A percentile compares a stretch with the other conserved stretches of the same genome.
These are phyloP conservation scores for Blastobotrys indianensis DNA, from an alignment of 1,139 yeast species.

Conservation along the genomic window DNA sequence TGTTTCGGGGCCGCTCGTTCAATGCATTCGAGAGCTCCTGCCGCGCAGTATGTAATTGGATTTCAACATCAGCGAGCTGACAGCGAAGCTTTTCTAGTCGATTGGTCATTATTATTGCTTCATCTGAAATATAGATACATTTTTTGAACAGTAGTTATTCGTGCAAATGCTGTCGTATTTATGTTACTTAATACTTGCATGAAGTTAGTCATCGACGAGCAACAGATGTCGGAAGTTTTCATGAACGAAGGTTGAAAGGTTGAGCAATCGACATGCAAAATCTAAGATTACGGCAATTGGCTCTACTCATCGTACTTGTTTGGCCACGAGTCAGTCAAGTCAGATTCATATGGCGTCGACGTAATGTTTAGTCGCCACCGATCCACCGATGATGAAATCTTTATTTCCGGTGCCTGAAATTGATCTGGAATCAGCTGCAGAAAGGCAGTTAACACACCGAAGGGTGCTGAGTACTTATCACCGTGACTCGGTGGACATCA, in stretches of 20 bases:
- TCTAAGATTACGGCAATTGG: too few species aligned
- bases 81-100: conserved; percentile 1
- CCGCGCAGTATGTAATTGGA: conserved; percentile 6
- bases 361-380: too few species aligned
- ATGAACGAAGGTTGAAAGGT: not conserved
- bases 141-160: not conserved
- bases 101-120: not conserved
- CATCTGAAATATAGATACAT: not conserved
- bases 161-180: not conserved
- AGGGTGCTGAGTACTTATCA: too few species aligned
- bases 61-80: conserved; percentile 1
- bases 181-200: not conserved
- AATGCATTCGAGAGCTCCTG: not conserved
- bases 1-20: not conserved
- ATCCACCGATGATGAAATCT: too few species aligned
- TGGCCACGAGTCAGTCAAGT: too few species aligned
- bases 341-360: too few species aligned
- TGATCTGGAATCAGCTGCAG: too few species aligned
- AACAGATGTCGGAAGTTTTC: not conserved
- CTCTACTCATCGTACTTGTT: too few species aligned
- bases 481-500: too few species aligned
- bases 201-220: not conserved
- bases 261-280: not conserved
- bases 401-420: too few species aligned
- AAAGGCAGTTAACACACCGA: too few species aligned